Conservation (phyloP, 495 filamentous ascomycete genomes). For the Trichoderma parareesei region DNA sequence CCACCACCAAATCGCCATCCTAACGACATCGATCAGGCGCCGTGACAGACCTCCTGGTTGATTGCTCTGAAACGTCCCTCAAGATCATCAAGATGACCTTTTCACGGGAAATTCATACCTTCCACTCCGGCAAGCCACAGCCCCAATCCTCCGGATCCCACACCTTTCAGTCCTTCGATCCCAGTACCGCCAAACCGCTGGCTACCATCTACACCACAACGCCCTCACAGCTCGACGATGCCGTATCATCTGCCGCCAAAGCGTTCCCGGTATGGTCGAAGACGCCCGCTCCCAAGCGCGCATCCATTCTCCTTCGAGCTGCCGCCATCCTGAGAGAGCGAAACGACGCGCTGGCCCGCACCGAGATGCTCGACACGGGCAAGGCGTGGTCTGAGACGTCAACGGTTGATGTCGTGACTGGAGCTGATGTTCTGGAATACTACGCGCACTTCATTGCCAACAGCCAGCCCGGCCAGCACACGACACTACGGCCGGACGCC, state of each 20-base stretch:
- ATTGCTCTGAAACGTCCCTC: not conserved
- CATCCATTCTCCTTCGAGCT: slow-evolving; percentile 42
- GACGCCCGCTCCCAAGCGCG: slow-evolving; percentile 36
- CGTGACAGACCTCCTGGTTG: not conserved
- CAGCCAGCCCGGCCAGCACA: slow-evolving; percentile 59
- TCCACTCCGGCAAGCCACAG: slow-evolving; percentile 58
- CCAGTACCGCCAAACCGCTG: slow-evolving; percentile 54
- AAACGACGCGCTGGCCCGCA: slow-evolving; percentile 20
- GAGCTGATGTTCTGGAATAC: slow-evolving; percentile 22
- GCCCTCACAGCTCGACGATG: slow-evolving; percentile 56
- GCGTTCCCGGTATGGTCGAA: slow-evolving; percentile 52
- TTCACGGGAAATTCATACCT: slow-evolving; percentile 39
- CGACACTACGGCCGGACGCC: slow-evolving; percentile 61
- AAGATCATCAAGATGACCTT: slow-evolving; percentile 27
- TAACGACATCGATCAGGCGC: not conserved
- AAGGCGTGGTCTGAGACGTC: slow-evolving; percentile 12
- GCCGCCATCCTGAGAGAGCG: slow-evolving; percentile 40
- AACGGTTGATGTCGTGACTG: slow-evolving; percentile 39
- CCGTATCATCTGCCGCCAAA: slow-evolving; percentile 50
- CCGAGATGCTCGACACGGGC: slow-evolving; percentile 8
- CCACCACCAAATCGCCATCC: not conserved
- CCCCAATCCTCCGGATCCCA: slow-evolving; percentile 44
- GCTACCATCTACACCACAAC: slow-evolving; percentile 58
- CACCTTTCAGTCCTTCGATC: slow-evolving; percentile 60
- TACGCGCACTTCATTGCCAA: slow-evolving; percentile 28